These are phyloP conservation scores for Phytophthora capsici DNA, from an alignment of 352 stramenopile genomes.

Conservation along the genomic window DNA sequence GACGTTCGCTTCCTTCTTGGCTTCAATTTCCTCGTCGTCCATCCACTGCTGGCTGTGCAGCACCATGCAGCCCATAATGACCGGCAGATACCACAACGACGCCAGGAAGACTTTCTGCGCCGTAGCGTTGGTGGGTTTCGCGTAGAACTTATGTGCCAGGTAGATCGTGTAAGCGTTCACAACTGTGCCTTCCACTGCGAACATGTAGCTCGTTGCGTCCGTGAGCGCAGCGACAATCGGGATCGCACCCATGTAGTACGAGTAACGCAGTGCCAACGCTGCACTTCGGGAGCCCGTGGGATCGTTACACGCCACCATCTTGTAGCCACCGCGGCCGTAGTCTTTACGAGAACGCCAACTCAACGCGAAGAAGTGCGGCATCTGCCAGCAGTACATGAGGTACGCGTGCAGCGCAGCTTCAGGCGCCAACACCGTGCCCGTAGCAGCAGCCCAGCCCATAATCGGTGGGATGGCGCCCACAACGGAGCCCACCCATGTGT, in stretches of 20 bases:
- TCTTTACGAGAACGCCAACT: constrained; percentile 96
- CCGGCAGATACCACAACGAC: constrained; percentile 98
- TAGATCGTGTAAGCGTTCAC: constrained; percentile 97
- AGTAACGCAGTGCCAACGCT: constrained; percentile 94
- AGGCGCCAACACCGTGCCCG: constrained; percentile 74
- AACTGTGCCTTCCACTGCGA: constrained; percentile 95
- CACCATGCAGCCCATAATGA: constrained; percentile 97
- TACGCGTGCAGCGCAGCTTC: constrained; percentile 83
- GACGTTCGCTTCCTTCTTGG: constrained; percentile 60
- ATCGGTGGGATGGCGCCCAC: constrained; percentile 98
- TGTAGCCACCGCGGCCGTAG: constrained; percentile 92
- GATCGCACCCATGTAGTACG: constrained; percentile 94
- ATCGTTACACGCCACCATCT: constrained; percentile 96
- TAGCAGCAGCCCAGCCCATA: constrained; percentile 98
- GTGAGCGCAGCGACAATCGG: constrained; percentile 92
- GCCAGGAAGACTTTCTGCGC: constrained; percentile 97
- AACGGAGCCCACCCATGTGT: constrained; percentile 98
- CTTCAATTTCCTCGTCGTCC: constrained; percentile 68
- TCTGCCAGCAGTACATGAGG: constrained; percentile 98
- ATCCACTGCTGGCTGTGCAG: constrained; percentile 95
- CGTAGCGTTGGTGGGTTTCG: constrained; percentile 94
- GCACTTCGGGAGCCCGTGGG: constrained; percentile 93
- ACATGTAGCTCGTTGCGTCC: constrained; percentile 99
- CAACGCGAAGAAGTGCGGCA: constrained; percentile 99
- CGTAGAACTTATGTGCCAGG: constrained; percentile 95